Evolutionary conservation across 2,329 filamentous ascomycete genomes (phyloP), one percentile per base, ranked within the genome.

Genomic region (Alternaria sp.): DNA sequence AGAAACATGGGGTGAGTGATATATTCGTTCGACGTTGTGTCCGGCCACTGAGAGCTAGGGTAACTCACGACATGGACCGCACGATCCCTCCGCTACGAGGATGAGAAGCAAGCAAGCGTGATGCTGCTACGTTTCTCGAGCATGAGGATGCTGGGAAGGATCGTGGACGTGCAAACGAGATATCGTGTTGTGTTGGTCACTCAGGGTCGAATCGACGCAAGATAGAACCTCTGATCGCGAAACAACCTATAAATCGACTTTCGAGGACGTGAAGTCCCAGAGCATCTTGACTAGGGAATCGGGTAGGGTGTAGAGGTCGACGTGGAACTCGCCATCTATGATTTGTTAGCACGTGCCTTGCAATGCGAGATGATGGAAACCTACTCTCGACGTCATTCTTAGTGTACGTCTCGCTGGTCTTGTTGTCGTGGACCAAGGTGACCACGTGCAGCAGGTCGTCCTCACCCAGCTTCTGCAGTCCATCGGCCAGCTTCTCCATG

Each of bases 351-450:
- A 60, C 23, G 12, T 28, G 18, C 10, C 5, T 25, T 3, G 5
- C 46, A 4, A 15, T 26, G 20, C 2, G 5, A 2, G 25, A 5
- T 28, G 21, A n/a, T 47, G 7, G 18, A 23, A 57, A 87, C 91
- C 83, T 84, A 97, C 93, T 92, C 76, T 99, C 96, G 61, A 97
- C 88, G 81, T 99, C 96, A 74, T 97, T 98, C 84, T 97, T 94
- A 54, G 95, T 97, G 82, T 97, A 98, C 1, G 95, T 97, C 68
- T 97, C 94, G 6, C 93, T 88, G 1, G 89, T 90, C 86, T 98
- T 98, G 83, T 97, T 93, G 82, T 99, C 96, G 80, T 98, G 96
- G 66, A 99, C 95, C 88, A 99, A 91, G 83, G 98, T 95, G 65
- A 99, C 96, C 23, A 98, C 93, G 72, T 96, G 92, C 65, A 99